Evolutionary conservation across 192 early-diverging fungal genomes (phyloP).

Genomic region (Podila horticola): DNA sequence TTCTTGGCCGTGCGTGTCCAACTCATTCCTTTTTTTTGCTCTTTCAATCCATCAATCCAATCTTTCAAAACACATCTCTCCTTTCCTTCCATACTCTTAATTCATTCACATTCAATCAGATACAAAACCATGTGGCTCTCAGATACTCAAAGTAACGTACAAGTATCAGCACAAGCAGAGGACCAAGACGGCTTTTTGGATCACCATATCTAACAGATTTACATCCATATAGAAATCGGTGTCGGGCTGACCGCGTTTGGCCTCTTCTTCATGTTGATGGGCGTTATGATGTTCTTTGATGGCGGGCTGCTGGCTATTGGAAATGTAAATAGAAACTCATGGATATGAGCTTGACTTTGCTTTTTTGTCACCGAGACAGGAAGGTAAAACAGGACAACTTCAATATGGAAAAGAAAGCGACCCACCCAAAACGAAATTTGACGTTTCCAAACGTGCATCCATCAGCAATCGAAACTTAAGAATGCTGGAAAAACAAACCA

Average conservation of each 20-base stretch:
- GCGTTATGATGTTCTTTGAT: conserved; percentile 95
- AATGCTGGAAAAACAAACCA: too few relatives aligned
- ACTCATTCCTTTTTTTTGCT: not conserved
- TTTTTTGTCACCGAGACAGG: not conserved
- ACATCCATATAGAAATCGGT: conserved; percentile 75
- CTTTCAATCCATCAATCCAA: too few relatives aligned
- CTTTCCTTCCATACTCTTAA: not conserved
- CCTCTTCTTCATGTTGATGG: conserved; percentile 89
- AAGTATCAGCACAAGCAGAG: too few relatives aligned
- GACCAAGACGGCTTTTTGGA: too few relatives aligned
- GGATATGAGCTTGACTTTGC: too few relatives aligned
- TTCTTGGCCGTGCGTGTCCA: not conserved
- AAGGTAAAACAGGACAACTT: not conserved
- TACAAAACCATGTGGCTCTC: conserved; percentile 30
- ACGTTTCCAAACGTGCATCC: too few relatives aligned
- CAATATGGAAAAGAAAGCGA: too few relatives aligned
- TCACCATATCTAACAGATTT: too few relatives aligned
- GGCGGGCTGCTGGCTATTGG: conserved; percentile 95
- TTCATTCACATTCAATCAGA: not conserved
- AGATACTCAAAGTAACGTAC: conserved; percentile 35
- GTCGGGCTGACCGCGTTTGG: conserved; percentile 96
- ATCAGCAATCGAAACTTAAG: too few relatives aligned
- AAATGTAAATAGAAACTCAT: conserved; percentile 85
- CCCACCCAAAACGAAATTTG: too few relatives aligned
- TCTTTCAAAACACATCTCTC: not conserved